Conservation (phyloP, 208 protist species). For the Leishmania mexicana region DNA sequence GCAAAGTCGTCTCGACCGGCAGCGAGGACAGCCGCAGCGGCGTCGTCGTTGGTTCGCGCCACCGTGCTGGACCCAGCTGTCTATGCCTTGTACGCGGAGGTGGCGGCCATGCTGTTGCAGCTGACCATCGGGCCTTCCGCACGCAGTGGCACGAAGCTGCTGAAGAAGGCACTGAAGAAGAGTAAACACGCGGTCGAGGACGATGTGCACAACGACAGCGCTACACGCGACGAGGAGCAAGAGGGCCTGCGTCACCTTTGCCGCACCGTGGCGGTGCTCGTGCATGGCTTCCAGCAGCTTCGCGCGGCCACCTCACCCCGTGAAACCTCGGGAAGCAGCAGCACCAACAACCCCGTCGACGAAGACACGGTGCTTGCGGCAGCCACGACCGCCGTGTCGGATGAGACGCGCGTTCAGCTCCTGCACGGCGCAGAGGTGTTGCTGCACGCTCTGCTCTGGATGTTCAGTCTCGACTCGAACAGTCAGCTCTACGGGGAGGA, state of each 20-base stretch:
- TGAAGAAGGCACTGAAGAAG: constrained; percentile 15
- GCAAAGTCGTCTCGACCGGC: neutral
- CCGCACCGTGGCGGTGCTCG: constrained; percentile 55
- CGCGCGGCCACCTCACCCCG: constrained; percentile 5
- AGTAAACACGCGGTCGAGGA: neutral
- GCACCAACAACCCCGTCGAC: neutral
- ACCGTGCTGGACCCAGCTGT: constrained; percentile 24
- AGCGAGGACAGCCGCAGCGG: neutral
- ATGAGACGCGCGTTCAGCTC: constrained; percentile 46
- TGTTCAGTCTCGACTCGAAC: constrained; percentile 40
- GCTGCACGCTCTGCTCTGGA: constrained; percentile 53
- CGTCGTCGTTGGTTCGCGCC: neutral
- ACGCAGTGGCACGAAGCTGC: constrained; percentile 1
- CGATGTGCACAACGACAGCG: neutral
- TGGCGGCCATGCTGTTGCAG: constrained; percentile 61
- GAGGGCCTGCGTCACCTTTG: constrained; percentile 52
- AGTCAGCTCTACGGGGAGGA: constrained; percentile 9
- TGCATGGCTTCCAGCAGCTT: constrained; percentile 43
- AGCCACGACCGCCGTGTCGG: constrained; percentile 5
- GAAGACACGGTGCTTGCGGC: neutral
- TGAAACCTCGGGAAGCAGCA: neutral
- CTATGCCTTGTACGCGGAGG: constrained; percentile 70
- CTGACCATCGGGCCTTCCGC: constrained; percentile 17
- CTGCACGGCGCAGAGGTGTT: constrained; percentile 71
- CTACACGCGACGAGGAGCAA: constrained; percentile 11